Evolutionary conservation across 306 rosid species (phyloP).

Genomic region (Abrus pulchellus): DNA sequence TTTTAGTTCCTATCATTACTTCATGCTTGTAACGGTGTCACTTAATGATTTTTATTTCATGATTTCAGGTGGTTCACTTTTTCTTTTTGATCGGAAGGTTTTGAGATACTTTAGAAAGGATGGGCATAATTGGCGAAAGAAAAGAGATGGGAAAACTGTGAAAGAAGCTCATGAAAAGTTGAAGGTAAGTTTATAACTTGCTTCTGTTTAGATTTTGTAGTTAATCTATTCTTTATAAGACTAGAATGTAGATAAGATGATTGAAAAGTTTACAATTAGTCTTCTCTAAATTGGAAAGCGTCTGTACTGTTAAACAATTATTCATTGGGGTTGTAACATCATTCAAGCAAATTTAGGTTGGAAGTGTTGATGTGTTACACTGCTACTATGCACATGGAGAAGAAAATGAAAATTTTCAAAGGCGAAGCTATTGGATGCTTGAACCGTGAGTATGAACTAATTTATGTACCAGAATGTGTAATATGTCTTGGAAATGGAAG

Average conservation of each 20-base stretch:
- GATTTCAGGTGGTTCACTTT: constrained; percentile 84
- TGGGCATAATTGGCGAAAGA: constrained; percentile 96
- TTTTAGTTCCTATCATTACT: constrained; percentile 25
- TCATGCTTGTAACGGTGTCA: constrained; percentile 1
- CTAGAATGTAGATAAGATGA: constrained; percentile 29
- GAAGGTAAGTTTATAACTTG: constrained; percentile 65
- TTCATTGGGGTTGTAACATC: constrained; percentile 45
- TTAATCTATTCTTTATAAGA: constrained; percentile 8
- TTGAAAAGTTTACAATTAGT: not conserved
- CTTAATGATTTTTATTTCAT: constrained; percentile 44
- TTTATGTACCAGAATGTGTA: constrained; percentile 40
- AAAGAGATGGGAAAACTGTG: constrained; percentile 90
- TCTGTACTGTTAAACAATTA: constrained; percentile 41
- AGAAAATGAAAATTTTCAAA: constrained; percentile 88
- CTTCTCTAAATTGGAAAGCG: constrained; percentile 33
- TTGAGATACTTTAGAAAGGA: constrained; percentile 95
- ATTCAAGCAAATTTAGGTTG: constrained; percentile 77
- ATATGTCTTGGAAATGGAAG: constrained; percentile 39
- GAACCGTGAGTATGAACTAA: constrained; percentile 75
- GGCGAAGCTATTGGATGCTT: constrained; percentile 98
- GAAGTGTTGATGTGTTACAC: constrained; percentile 88
- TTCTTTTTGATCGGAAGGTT: constrained; percentile 89
- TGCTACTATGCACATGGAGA: constrained; percentile 99
- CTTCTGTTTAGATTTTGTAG: constrained; percentile 33
- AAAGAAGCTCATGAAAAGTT: constrained; percentile 96